phyloP scores from a whole-genome alignment of 129 eudicot genomes.

The Chrysanthemum makinoi region DNA sequence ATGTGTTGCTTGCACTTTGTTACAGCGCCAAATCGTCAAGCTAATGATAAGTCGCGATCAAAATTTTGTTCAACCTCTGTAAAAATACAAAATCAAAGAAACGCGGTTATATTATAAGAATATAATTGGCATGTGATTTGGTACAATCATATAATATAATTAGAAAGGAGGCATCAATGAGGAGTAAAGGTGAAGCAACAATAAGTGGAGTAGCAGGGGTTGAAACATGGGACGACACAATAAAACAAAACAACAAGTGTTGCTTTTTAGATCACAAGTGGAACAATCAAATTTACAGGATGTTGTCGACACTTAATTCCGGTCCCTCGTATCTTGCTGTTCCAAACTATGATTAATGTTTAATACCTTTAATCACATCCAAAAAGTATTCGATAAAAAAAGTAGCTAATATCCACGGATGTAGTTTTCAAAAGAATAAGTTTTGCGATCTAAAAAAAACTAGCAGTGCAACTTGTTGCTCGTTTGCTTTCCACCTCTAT shows the following conservation, averaged over 20 bases:
- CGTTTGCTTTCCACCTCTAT: no score
- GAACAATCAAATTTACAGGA: background rate
- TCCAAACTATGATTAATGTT: no score
- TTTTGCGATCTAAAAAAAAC: no score
- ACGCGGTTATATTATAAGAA: background rate
- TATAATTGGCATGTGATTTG: conserved; percentile 2
- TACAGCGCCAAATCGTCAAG: no score
- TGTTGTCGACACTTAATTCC: background rate
- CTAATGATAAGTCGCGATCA: no score
- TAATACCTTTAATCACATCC: no score
- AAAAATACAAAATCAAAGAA: background rate
- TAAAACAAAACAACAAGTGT: conserved; percentile 8
- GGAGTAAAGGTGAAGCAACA: conserved; percentile 22
- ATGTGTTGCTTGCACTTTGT: no score
- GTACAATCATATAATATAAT: background rate
- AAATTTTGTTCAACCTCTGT: no score
- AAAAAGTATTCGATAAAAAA: no score
- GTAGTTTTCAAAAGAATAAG: no score
- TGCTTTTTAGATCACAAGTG: conserved; percentile 3
- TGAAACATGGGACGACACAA: conserved; percentile 20
- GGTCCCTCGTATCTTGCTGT: conserved; percentile 1
- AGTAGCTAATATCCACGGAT: no score
- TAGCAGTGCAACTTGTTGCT: no score
- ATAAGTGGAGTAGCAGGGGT: conserved; percentile 12
- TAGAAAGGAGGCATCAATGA: background rate